Base-by-base conservation (phyloP, 768 basidiomycete genomes). In the Psilocybe subaeruginosa region DNA sequence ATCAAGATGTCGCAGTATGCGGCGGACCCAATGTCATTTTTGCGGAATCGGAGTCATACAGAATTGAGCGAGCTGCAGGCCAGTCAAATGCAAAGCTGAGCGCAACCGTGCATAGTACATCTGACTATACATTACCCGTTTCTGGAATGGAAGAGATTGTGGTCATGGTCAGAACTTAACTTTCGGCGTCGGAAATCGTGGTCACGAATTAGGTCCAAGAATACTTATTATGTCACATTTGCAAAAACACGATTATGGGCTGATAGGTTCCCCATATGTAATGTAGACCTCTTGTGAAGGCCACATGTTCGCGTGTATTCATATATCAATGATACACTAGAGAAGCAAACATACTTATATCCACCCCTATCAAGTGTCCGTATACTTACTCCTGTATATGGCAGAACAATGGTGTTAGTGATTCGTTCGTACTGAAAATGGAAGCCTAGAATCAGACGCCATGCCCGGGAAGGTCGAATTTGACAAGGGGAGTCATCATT, bases 241-340 rank as follows among this genome's bases (percentile, higher is more conserved):
- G 50, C 49, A 60, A 62, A 58, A 67, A 59, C 8, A 57, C 35
- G 43, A 7, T 61, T 56, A 19, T 56, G 17, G 50, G 48, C 30
- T 49, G 31, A 53, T 54, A 58, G 46, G 19, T 58, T 60, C 61
- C 63, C 63, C 66, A 62, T 64, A 61, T 58, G 41, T 54, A 64
- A 61, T 58, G 41, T 51, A 64, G 64, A 50, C 50, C 50, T 51
- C 14, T 29, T 56, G 61, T 58, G 60, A 59, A 54, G 59, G 53
- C 59, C 62, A 61, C 62, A 63, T 61, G 66, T 16, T 63, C 60
- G 53, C 30, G 50, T 37, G 27, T 46, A 37, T 57, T 47, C 47
- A 57, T 57, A 49, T 49, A 57, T 33, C 56, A 57, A 17, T 47
- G 56, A 37, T 35, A 43, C 54, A 43, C 51, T 53, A n/a, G 51